Evolutionary conservation across 164 flowering plant species (phyloP).

Genomic region (grape (Vitis vinifera)): ASM3070453v1 NC_081823.1:10463501-10464000

Average conservation of each 20-base stretch:
- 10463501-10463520: no score
- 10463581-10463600: constrained; percentile 93
- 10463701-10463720: neutral
- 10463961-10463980: no score
- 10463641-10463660: constrained; percentile 6
- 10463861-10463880: neutral
- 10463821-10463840: no score
- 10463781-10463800: neutral
- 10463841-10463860: no score
- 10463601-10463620: constrained; percentile 98
- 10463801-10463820: neutral
- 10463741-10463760: neutral
- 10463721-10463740: neutral
- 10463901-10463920: neutral
- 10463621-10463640: constrained; percentile 94
- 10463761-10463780: neutral
- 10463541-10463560: neutral
- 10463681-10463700: neutral
- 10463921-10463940: neutral
- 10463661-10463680: neutral
- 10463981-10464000: no score
- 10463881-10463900: neutral
- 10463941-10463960: no score
- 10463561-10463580: constrained; percentile 59
- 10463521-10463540: no score